Conservation (phyloP, 2,329 filamentous ascomycete species). For the Penicillium sp. region DNA sequence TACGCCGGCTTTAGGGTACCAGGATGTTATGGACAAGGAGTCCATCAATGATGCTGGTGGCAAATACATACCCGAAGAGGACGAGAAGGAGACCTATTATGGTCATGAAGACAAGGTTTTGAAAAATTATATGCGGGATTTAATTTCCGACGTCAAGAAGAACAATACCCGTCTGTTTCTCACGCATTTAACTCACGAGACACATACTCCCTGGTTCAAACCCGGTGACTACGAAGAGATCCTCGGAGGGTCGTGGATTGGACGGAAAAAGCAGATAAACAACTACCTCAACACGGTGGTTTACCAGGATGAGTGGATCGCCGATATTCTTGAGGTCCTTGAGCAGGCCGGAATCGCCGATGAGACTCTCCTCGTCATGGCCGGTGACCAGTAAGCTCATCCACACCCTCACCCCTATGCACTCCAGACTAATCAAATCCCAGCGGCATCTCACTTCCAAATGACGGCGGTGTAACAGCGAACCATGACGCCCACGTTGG, state of each 20-base stretch:
- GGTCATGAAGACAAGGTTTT: conserved; percentile 35
- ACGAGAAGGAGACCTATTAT: conserved; percentile 34
- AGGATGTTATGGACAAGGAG: conserved; percentile 29
- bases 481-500: conserved; percentile 36
- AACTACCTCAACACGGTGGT: conserved; percentile 34
- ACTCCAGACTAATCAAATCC: background rate
- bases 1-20: conserved; percentile 29
- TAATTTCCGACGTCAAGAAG: conserved; percentile 31
- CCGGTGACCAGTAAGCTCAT: conserved; percentile 34
- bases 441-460: conserved; percentile 36
- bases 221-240: conserved; percentile 1
- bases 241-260: conserved; percentile 11
- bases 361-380: conserved; percentile 36
- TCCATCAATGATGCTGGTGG: conserved; percentile 22
- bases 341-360: conserved; percentile 33
- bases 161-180: conserved; percentile 35
- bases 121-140: conserved; percentile 34
- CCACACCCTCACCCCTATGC: fast-evolving
- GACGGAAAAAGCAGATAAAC: conserved; percentile 27
- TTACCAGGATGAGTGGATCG: conserved; percentile 35
- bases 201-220: conserved; percentile 32
- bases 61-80: conserved; percentile 29
- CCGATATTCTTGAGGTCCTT: conserved; percentile 30
- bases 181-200: conserved; percentile 36
- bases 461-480: conserved; percentile 35